Base-by-base conservation (phyloP, 2,329 filamentous ascomycete genomes). In the Neofusicoccum parvum region DNA sequence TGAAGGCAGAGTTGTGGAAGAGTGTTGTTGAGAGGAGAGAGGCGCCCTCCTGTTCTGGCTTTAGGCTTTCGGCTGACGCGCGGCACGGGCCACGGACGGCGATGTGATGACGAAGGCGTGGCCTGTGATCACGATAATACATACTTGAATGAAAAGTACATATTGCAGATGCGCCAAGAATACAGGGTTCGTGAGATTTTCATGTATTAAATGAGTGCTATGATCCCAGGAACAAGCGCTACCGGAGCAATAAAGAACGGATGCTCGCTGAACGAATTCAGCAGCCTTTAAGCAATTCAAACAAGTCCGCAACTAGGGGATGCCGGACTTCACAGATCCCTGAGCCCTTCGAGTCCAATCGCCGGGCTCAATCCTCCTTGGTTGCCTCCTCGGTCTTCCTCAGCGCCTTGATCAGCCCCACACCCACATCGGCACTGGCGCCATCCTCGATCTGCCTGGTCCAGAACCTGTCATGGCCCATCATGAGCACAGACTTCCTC, bases 401-500 rank as follows among this genome's bases (percentile, higher is more conserved):
- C 43, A 67, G 60, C 37, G 70, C 69, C n/a, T 70, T 72, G 51
- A 76, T 76, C 37, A 75, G 69, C 1, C 62, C 67, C n/a, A 72
- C 51, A 2, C 73, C 71, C 3, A 65, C 70, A 17, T 62, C 56
- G 23, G 69, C 66, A 54, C 72, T 74, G 3, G 70, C 72, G 3
- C 71, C 71, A 5, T 72, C 69, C 2, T 75, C 72, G 2, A 68
- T 70, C 64, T 75, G 74, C 27, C 69, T 70, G 0, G 72, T 72
- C 73, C 74, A 75, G 58, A 75, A 75, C 3, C 73, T 37, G 59
- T 76, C 73, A 7, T 71, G 67, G 11, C 72, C 72, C 7, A 70
- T 75, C 64, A 76, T 70, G 14, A 73, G 67, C 2, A 75, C 62
- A 7, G 72, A 75, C 66, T 75, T 76, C n/a, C 74, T 68, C 50